Conservation (phyloP, 179 eudicot species). For the Nepenthes alata region DNA sequence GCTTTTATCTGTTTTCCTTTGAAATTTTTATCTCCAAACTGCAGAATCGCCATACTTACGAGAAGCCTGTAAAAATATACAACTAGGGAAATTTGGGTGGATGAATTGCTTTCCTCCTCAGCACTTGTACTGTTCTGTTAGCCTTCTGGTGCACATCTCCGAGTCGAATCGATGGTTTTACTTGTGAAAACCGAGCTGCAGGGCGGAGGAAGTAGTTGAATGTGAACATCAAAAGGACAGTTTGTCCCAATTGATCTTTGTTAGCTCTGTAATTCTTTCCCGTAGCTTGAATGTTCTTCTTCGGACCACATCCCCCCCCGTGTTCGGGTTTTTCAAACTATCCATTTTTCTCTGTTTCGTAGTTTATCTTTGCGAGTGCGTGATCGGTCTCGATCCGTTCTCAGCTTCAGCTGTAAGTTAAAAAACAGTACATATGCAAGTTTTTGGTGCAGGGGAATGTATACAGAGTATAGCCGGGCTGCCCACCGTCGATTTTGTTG, state of each 20-base stretch:
- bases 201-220: neutral
- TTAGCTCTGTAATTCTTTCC: conserved; percentile 18
- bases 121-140: neutral
- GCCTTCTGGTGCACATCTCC: neutral
- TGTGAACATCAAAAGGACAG: neutral
- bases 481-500: conserved; percentile 10
- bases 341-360: conserved; percentile 3
- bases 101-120: neutral
- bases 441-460: conserved; percentile 31
- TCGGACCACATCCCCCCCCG: conserved; percentile 17
- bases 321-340: conserved; percentile 10
- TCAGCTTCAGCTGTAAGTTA: conserved; percentile 23
- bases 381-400: conserved; percentile 11
- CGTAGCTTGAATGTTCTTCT: conserved; percentile 12
- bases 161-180: neutral
- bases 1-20: too few species aligned
- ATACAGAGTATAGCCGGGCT: conserved; percentile 20
- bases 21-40: neutral
- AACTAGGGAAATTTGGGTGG: conserved; percentile 6
- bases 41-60: conserved; percentile 14
- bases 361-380: conserved; percentile 13
- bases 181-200: neutral
- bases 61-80: conserved; percentile 18
- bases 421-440: conserved; percentile 28
- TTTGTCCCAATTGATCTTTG: conserved; percentile 3